Percentiles rank a stretch among this genome's conserved stretches.
These are phyloP conservation scores for Wickerhamiella hasegawae DNA, from an alignment of 805 yeast genomes.

Conservation along the genomic window DNA sequence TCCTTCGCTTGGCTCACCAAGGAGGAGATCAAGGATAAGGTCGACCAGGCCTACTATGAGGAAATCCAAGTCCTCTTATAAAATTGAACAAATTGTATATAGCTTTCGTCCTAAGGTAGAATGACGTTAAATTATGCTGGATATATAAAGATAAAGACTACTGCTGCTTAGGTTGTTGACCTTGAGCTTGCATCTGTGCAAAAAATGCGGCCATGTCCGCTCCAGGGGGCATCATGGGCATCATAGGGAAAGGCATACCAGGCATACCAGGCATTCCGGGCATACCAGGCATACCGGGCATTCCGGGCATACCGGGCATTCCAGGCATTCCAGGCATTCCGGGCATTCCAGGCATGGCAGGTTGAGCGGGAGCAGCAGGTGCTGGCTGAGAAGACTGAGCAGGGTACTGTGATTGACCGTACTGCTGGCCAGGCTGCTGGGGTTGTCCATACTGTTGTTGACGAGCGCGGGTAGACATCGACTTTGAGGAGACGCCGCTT, in stretches of 20 bases:
- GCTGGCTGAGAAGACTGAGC: no score
- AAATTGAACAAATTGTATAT: slow-evolving; percentile 2
- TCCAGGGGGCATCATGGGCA: slow-evolving; percentile 1
- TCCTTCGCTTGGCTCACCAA: slow-evolving; percentile 74
- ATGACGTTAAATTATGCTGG: no score
- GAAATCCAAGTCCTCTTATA: slow-evolving; percentile 10
- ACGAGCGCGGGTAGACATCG: slow-evolving; percentile 30
- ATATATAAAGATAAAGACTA: no score
- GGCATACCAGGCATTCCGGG: slow-evolving; percentile 15
- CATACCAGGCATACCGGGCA: slow-evolving; percentile 15
- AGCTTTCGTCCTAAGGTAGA: no score
- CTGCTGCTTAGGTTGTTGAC: no score
- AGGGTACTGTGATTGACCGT: no score
- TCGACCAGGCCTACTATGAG: slow-evolving; percentile 36
- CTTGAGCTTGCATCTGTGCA: no score
- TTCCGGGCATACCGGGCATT: slow-evolving; percentile 10
- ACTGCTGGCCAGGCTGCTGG: no score
- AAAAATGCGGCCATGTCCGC: no score
- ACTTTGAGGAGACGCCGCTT: slow-evolving; percentile 81
- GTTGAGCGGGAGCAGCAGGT: slow-evolving; percentile 12
- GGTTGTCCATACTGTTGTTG: no score
- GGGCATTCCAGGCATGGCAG: slow-evolving; percentile 13
- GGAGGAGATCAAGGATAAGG: slow-evolving; percentile 49
- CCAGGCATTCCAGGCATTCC: slow-evolving; percentile 14
- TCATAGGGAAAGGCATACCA: slow-evolving; percentile 4